A percentile compares a stretch with the other conserved stretches of the same genome.
Conservation (phyloP, 176 grass and related monocot genomes). For the Avena insularis region DNA sequence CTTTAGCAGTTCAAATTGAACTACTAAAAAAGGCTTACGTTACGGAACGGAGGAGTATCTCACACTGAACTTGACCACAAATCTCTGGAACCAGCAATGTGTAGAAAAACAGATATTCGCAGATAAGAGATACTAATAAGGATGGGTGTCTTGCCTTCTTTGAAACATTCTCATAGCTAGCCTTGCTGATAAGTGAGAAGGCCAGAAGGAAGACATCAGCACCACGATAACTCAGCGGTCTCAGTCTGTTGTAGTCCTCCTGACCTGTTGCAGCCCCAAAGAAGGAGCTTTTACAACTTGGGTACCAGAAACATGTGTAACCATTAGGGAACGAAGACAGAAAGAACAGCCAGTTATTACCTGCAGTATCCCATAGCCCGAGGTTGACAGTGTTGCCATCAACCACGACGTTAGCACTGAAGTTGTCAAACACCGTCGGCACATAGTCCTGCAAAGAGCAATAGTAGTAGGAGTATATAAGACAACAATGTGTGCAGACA, state of each 20-base stretch:
- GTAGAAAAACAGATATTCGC: background rate
- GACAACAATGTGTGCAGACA: background rate
- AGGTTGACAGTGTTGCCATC: conserved; percentile 83
- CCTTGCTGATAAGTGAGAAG: conserved; percentile 85
- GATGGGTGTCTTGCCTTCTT: conserved; percentile 66
- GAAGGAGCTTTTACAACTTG: background rate
- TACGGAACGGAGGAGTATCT: background rate
- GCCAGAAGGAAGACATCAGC: conserved; percentile 84
- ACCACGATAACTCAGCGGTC: conserved; percentile 80
- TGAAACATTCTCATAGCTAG: conserved; percentile 80
- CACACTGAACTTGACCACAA: conserved; percentile 26
- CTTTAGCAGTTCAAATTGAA: no score
- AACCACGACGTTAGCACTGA: conserved; percentile 82
- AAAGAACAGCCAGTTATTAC: conserved; percentile 32
- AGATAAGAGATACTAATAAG: conserved; percentile 18
- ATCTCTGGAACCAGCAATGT: background rate
- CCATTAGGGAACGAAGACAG: conserved; percentile 33
- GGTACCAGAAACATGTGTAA: background rate
- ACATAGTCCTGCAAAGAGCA: conserved; percentile 67
- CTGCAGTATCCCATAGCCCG: conserved; percentile 81
- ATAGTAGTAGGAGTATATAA: background rate
- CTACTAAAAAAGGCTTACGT: no score
- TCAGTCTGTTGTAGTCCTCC: conserved; percentile 85
- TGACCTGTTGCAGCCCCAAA: conserved; percentile 59
- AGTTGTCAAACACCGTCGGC: conserved; percentile 78